Evolutionary conservation across 2,329 filamentous ascomycete species (phyloP).

Genomic region (Waltergamsia citrina): DNA sequence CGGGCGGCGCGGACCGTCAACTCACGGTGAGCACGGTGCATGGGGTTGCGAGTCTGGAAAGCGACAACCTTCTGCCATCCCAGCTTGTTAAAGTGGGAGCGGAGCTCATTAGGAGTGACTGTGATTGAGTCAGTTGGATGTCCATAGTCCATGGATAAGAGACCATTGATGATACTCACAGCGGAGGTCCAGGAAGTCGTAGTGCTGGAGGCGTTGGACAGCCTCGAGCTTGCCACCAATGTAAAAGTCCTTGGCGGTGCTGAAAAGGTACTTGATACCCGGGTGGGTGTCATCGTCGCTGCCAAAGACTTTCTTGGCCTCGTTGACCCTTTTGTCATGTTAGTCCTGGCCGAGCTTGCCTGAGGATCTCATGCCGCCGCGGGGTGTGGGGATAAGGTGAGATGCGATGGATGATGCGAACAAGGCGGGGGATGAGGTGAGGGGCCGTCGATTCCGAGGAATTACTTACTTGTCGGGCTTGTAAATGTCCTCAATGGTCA

Average conservation of each 20-base stretch:
- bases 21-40: slow-evolving; percentile 98
- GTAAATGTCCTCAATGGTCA: slow-evolving; percentile 95
- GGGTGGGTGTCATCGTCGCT: slow-evolving; percentile 85
- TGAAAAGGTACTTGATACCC: slow-evolving; percentile 81
- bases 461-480: slow-evolving; percentile 89
- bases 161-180: slow-evolving; percentile 47
- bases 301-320: slow-evolving; percentile 91
- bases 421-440: too few relatives aligned
- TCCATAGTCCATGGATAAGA: too few relatives aligned
- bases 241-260: slow-evolving; percentile 77
- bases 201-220: slow-evolving; percentile 91
- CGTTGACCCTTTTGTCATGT: slow-evolving; percentile 53
- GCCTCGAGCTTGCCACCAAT: slow-evolving; percentile 94
- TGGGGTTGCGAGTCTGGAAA: slow-evolving; percentile 98
- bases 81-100: slow-evolving; percentile 97
- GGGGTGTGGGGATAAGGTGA: not conserved
- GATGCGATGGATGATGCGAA: not conserved
- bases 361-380: too few relatives aligned
- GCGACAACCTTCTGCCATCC: slow-evolving; percentile 96
- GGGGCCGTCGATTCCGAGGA: too few relatives aligned
- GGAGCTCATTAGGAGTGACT: slow-evolving; percentile 91
- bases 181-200: slow-evolving; percentile 95
- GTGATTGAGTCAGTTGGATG: not conserved
- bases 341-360: too few relatives aligned
- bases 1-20: slow-evolving; percentile 94